phyloP scores from a whole-genome alignment of 1,284 basidiomycete species.

The Caloboletus firmus region DNA sequence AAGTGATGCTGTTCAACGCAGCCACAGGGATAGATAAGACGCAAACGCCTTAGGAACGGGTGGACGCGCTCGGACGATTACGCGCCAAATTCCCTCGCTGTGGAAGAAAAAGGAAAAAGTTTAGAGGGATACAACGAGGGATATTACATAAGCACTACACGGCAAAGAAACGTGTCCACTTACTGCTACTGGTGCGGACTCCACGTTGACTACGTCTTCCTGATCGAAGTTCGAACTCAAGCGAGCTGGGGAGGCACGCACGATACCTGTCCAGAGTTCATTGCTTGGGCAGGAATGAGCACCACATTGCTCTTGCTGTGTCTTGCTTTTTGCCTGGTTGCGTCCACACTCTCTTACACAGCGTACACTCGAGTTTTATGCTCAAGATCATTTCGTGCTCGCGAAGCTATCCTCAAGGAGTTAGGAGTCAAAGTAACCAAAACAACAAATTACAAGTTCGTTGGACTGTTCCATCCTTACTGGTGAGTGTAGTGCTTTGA shows the following conservation, averaged over 20 bases:
- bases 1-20: slow-evolving; percentile 10
- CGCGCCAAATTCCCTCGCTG: slow-evolving; percentile 7
- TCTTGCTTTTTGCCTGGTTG: slow-evolving; percentile 14
- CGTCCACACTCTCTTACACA: slow-evolving; percentile 20
- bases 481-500: slow-evolving; percentile 57
- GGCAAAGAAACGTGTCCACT: no score
- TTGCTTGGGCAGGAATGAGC: slow-evolving; percentile 16
- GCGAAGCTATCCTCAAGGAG: slow-evolving; percentile 21
- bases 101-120: not conserved
- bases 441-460: slow-evolving; percentile 42
- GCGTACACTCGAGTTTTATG: slow-evolving; percentile 25
- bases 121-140: not conserved
- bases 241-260: not conserved
- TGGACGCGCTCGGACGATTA: not conserved
- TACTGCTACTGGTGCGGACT: slow-evolving; percentile 2
- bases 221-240: not conserved
- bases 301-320: slow-evolving; percentile 19
- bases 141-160: slow-evolving; percentile 9
- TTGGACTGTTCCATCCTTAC: slow-evolving; percentile 96
- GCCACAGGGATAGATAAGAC: not conserved
- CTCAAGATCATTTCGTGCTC: slow-evolving; percentile 24
- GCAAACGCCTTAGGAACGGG: not conserved
- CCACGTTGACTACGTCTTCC: slow-evolving; percentile 2
- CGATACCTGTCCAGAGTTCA: slow-evolving; percentile 1
- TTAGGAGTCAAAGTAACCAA: slow-evolving; percentile 7